Evolutionary conservation across 345 rosid genomes (phyloP).

Genomic region (Pistacia integerrima): DNA sequence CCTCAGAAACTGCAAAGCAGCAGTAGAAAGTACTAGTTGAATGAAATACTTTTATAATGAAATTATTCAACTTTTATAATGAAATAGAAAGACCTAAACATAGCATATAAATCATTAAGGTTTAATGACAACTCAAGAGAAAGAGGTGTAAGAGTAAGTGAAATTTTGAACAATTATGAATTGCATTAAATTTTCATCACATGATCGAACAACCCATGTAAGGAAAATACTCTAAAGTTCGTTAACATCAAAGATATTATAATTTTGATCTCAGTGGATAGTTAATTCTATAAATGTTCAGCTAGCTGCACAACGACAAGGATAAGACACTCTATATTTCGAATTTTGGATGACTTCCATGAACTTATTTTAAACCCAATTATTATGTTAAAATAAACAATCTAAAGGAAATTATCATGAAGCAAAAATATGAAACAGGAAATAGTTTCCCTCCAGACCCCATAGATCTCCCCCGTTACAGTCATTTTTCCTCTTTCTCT

Average conservation of each 20-base stretch:
- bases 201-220: not conserved
- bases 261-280: not conserved
- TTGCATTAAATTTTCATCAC: too few relatives aligned
- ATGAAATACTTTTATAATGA: constrained; percentile 6
- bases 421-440: not conserved
- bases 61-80: not conserved
- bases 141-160: not conserved
- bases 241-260: not conserved
- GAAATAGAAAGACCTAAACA: not conserved
- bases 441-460: not conserved
- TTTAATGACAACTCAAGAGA: not conserved
- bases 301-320: not conserved
- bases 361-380: not conserved
- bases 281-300: not conserved
- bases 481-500: not conserved
- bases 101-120: not conserved
- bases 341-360: not conserved
- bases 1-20: constrained; percentile 69
- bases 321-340: not conserved
- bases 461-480: not conserved
- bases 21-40: constrained; percentile 25
- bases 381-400: not conserved
- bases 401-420: constrained; percentile 4
- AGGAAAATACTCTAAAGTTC: not conserved
- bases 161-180: not conserved